Evolutionary conservation across 129 eudicot genomes (phyloP), one percentile per base, ranked within the genome.

Genomic region (Oenanthe sinensis): DNA sequence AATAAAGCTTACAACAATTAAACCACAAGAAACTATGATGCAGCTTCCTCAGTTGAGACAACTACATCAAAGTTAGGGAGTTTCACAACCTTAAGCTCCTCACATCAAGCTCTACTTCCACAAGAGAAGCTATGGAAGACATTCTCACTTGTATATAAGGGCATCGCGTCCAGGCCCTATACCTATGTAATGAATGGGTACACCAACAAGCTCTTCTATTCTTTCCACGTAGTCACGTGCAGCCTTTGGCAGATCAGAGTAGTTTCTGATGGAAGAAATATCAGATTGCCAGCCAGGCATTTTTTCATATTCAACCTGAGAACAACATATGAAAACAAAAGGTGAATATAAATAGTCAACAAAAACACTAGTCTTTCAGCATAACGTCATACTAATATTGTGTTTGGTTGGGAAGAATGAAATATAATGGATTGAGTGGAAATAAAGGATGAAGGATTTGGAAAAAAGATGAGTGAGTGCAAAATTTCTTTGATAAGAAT

Each of bases 111-210:
- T 33, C 36, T 33, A 0, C 62, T 20, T 37, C 0, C 14, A 20
- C 60, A 28, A 24, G 37, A 37, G 37, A 44, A 10, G 2, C n/a
- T 49, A 33, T 16, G 12, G 67, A 75, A 75, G 17, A 74, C 13
- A 8, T 19, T 22, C 55, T 90, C 78, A 95, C 83, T 95, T 95
- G 90, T 89, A 91, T 67, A 95, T 92, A 76, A 95, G 96, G 84
- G 99, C 99, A 85, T 95, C 97, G 11, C 99, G 97, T 58, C 99
- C 99, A 15, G 99, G 97, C 39, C 99, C 99, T 45, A 90, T 83
- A 49, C 99, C 99, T 16, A 95, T 95, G 83, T 95, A 95, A 85
- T 95, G 96, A 71, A 95, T 54, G 30, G 99, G 97, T 20, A 92
- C 89, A 3, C 99, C 97, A 39, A 92, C 94, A 52, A 95, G 92